Evolutionary conservation across 768 basidiomycete species (phyloP), one percentile per base, ranked within the genome.

Genomic region (Tubosaeta sp.): DNA sequence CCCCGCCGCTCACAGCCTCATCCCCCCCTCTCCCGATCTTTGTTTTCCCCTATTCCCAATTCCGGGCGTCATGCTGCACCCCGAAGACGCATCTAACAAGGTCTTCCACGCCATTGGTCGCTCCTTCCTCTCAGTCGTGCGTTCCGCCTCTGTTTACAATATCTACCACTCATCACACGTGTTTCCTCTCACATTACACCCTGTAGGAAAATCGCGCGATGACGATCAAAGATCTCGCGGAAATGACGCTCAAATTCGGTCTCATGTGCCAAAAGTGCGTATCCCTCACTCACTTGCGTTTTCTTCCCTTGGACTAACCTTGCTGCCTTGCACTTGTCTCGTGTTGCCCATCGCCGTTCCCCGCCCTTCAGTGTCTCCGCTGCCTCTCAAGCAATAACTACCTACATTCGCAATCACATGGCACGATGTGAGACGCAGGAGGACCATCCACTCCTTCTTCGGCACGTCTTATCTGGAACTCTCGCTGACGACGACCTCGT

Each of bases 181-280:
- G 53, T 17, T 48, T 35, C 57, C 46, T 50, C 52, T 58, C 46
- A 55, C 48, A 42, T 31, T 22, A 12, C 34, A 26, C 54, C 35
- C 11, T 38, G 19, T 51, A 88, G 86, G 81, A 85, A 63, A 91
- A 91, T 69, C 82, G 86, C 45, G 88, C 88, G 43, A 86, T 89
- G 83, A 90, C 88, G 38, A 85, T 90, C 72, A 91, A 90, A 67
- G 88, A 91, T 72, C 81, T 91, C 49, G 83, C 88, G 31, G 85
- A 89, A 59, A 80, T 83, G 72, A 77, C 82, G 34, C 75, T 83
- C 56, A 73, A 72, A 55, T 79, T 75, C 61, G 88, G 88, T 46
- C 74, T 89, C 17, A 72, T 79, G 52, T 88, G 86, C 68, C 86
- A 88, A 73, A 90, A 86, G 88, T 91, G 58, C 56, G 79, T 77